phyloP scores from a whole-genome alignment of 805 yeast species.

The Debaryomyces castellii region DNA sequence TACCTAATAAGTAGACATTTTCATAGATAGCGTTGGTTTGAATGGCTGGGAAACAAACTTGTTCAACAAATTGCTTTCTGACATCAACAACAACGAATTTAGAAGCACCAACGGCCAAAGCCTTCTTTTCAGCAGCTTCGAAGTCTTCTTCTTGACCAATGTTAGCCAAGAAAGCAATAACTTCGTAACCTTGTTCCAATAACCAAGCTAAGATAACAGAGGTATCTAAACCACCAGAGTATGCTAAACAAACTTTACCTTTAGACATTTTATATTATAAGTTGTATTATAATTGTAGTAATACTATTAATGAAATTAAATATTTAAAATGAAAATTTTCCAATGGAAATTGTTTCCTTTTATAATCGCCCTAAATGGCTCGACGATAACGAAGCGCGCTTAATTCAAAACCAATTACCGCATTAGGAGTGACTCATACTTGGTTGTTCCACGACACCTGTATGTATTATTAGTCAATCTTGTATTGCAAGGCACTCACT shows the following conservation, averaged over 20 bases:
- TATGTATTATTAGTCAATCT: not conserved
- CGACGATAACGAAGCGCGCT: slow-evolving; percentile 13
- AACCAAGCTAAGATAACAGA: slow-evolving; percentile 98
- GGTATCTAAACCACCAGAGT: slow-evolving; percentile 99
- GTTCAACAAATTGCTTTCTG: slow-evolving; percentile 90
- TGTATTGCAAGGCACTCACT: not conserved
- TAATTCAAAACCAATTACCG: slow-evolving; percentile 16
- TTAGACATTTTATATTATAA: slow-evolving; percentile 63
- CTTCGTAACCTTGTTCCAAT: slow-evolving; percentile 96
- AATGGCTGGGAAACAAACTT: slow-evolving; percentile 92
- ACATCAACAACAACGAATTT: slow-evolving; percentile 93
- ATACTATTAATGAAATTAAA: slow-evolving; percentile 3
- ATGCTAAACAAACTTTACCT: slow-evolving; percentile 98
- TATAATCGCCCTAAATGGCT: slow-evolving; percentile 8
- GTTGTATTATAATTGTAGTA: slow-evolving; percentile 1
- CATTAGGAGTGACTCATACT: slow-evolving; percentile 24
- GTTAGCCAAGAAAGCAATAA: slow-evolving; percentile 96
- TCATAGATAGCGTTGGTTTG: slow-evolving; percentile 98
- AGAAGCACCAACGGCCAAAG: slow-evolving; percentile 94
- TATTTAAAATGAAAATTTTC: slow-evolving; percentile 8
- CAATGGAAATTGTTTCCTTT: slow-evolving; percentile 13
- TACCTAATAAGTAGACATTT: slow-evolving; percentile 94
- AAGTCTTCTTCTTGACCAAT: slow-evolving; percentile 99
- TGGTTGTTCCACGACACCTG: not conserved
- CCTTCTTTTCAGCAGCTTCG: slow-evolving; percentile 94